Evolutionary conservation across 1,284 basidiomycete genomes (phyloP).

Genomic region (Phellinidium pouzarii): DNA sequence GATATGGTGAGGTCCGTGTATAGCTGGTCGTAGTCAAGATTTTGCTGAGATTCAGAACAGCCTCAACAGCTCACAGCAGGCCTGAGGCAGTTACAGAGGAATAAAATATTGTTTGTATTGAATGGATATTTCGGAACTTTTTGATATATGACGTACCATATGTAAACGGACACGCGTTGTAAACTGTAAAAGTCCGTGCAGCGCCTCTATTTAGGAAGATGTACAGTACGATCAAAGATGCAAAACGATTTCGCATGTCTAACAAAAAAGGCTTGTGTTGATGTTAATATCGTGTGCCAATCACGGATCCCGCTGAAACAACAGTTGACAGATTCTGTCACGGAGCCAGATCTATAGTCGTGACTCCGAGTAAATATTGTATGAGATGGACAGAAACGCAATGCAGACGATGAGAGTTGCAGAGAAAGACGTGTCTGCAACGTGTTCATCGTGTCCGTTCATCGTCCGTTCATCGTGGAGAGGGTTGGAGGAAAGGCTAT

Average conservation of each 20-base stretch:
- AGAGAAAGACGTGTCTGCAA: background rate
- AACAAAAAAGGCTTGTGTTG: background rate
- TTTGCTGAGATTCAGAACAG: background rate
- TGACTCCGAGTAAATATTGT: too few species aligned
- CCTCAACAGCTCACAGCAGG: conserved; percentile 16
- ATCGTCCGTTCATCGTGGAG: background rate
- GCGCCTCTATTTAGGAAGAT: background rate
- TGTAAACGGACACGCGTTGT: conserved; percentile 23
- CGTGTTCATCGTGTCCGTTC: background rate
- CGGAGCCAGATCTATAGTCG: too few species aligned
- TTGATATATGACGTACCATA: conserved; percentile 32
- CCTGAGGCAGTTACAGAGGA: conserved; percentile 2
- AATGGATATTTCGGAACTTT: background rate
- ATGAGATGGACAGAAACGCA: too few species aligned
- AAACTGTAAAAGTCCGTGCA: conserved; percentile 36
- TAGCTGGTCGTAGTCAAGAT: conserved; percentile 14
- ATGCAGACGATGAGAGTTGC: background rate
- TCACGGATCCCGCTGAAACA: too few species aligned
- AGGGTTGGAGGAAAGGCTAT: background rate
- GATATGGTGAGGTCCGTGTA: conserved; percentile 22
- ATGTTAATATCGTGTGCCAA: background rate
- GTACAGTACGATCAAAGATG: background rate
- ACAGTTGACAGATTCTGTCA: too few species aligned
- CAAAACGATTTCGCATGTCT: background rate
- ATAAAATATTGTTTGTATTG: background rate